Evolutionary conservation across 1,284 basidiomycete species (phyloP).

Genomic region (Fistulinella cinereoalba): DNA sequence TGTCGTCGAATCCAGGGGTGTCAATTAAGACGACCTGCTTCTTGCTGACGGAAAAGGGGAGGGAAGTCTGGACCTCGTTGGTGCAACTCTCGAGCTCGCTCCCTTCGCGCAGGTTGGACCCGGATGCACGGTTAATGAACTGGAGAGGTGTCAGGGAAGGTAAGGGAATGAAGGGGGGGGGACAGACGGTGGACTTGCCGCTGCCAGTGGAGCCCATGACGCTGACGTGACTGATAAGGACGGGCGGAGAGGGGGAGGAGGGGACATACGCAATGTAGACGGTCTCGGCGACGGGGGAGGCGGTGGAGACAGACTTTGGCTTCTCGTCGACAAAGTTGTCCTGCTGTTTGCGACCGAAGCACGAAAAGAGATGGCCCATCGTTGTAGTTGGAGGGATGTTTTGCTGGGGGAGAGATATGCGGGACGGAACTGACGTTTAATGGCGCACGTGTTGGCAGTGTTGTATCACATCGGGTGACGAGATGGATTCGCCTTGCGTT

Average conservation of each 20-base stretch:
- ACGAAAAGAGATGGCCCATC: constrained; percentile 31
- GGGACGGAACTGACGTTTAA: constrained; percentile 27
- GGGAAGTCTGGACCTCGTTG: constrained; percentile 33
- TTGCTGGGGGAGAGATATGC: constrained; percentile 13
- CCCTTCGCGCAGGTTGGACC: constrained; percentile 33
- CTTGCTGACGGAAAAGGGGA: constrained; percentile 29
- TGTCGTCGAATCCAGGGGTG: constrained; percentile 42
- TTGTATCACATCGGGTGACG: constrained; percentile 31
- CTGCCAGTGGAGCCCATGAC: constrained; percentile 36
- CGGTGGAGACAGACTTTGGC: constrained; percentile 20
- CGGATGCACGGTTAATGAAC: constrained; percentile 39
- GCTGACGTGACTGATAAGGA: constrained; percentile 33
- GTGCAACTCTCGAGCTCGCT: constrained; percentile 37
- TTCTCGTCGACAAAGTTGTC: constrained; percentile 29
- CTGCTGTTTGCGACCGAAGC: constrained; percentile 29
- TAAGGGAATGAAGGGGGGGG: not conserved
- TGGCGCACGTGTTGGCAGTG: constrained; percentile 28
- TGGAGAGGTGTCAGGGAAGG: constrained; percentile 15
- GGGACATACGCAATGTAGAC: constrained; percentile 30
- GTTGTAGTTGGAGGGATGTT: no score
- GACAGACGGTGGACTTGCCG: constrained; percentile 35
- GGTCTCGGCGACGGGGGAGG: constrained; percentile 22
- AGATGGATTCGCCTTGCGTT: constrained; percentile 27
- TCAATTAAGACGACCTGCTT: constrained; percentile 36
- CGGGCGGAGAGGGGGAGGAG: not conserved